A percentile compares a stretch with the other conserved stretches of the same genome.
Evolutionary conservation across 495 filamentous ascomycete genomes (phyloP).

Genomic region (Neurospora tetraspora): DNA sequence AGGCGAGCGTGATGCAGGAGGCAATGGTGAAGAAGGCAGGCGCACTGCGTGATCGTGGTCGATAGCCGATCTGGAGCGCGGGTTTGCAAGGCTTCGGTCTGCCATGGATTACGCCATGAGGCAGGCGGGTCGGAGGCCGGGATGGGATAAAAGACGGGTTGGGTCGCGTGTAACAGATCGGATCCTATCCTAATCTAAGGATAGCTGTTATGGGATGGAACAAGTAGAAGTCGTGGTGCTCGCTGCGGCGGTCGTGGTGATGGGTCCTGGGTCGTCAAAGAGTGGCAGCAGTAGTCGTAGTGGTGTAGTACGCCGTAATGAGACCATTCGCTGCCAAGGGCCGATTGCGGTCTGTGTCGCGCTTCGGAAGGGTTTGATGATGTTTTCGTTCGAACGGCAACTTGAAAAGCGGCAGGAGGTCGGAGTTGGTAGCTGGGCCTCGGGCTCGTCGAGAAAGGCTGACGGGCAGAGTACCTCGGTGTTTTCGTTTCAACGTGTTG

Average conservation of each 20-base stretch:
- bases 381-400: neutral
- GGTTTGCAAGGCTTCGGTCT: constrained; percentile 43
- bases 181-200: neutral
- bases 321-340: neutral
- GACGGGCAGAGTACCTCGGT: neutral
- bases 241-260: neutral
- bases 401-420: neutral
- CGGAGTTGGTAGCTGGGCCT: neutral
- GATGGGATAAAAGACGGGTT: neutral
- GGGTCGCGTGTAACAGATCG: neutral
- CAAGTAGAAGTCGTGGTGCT: neutral
- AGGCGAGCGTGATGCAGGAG: constrained; percentile 1
- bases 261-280: neutral
- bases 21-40: constrained; percentile 19
- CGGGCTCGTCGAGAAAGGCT: neutral
- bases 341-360: neutral
- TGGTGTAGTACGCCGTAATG: neutral
- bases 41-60: constrained; percentile 37
- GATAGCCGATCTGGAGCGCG: constrained; percentile 43
- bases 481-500: neutral
- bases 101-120: constrained; percentile 50
- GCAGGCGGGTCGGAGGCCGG: constrained; percentile 20
- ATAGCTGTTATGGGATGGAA: neutral
- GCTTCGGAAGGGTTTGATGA: neutral
- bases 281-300: neutral